These are phyloP conservation scores for Fusarium citri DNA, from an alignment of 2,329 filamentous ascomycete genomes.

Conservation along the genomic window DNA sequence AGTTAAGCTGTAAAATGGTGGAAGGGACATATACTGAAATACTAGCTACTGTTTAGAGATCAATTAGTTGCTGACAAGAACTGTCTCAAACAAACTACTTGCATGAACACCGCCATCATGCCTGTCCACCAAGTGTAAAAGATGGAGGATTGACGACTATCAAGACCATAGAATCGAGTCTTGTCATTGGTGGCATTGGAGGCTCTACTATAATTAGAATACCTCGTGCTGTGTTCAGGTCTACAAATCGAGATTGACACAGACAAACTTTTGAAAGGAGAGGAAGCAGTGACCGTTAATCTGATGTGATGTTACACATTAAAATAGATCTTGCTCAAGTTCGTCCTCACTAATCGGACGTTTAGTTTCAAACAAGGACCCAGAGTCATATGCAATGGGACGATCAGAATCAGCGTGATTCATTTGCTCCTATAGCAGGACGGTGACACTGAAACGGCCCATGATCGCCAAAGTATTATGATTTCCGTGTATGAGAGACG, in stretches of 20 bases:
- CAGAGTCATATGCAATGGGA: background rate
- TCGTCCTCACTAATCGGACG: background rate
- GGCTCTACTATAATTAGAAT: background rate
- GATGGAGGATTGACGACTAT: background rate
- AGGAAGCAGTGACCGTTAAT: background rate
- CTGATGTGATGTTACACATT: background rate
- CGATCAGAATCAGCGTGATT: background rate
- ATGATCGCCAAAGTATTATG: background rate
- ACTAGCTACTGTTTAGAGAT: background rate
- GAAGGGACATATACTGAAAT: background rate
- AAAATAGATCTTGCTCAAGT: background rate
- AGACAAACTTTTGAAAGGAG: background rate
- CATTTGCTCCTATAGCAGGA: background rate
- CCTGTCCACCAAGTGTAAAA: background rate
- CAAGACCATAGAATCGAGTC: background rate
- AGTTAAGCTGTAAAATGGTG: background rate
- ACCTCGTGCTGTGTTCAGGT: background rate
- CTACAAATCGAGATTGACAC: background rate
- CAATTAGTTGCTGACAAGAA: constrained; percentile 12
- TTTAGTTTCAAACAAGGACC: background rate
- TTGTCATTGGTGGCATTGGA: background rate
- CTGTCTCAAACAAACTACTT: constrained; percentile 10
- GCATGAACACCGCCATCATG: constrained; percentile 4
- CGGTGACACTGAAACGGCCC: background rate
- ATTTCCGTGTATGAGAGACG: background rate